Evolutionary conservation across 2,329 filamentous ascomycete species (phyloP), one percentile per base, ranked within the genome.

Genomic region (Fusarium fujikuroi): DNA sequence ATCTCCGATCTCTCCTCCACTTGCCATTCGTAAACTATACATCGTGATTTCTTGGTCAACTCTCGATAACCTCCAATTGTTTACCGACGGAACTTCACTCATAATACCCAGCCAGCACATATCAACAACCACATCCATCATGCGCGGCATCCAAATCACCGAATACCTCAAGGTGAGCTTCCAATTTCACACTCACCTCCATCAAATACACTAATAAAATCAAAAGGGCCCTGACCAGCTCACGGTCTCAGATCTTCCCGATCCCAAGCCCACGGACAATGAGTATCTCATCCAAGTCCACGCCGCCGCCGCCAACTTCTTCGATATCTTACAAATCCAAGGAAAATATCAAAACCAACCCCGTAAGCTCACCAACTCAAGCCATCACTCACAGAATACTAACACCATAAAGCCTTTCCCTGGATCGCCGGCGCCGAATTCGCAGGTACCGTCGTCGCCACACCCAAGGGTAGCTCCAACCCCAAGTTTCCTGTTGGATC

Each of bases 341-440:
- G 95, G 95, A 63, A 97, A 97, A 89, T 98, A 98, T 84, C 95
- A 98, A 80, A 89, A 94, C 80, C 95, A 98, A 78, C 95, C 95
- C 0, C 90, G 87, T 89, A 81, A 36, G 84, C 7, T 15, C 16
- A 9, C 9, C 12, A 1, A 1, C 16, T 34, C 21, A 25, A 68
- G 21, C 5, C 7, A 9, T 5, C 30, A 23, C 25, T 14, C 16
- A 39, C 34, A 9, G 11, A 7, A 10, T 7, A 12, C 23, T 66
- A 11, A 72, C 9, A 3, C 1, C 6, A 6, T 21, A 21, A 63
- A 89, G 87, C 92, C 0, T 91, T 98, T 54, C 95, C 95, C 37
- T 97, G 95, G 95, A 85, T 95, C 56, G 90, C 94, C 1, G 95
- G 95, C 69, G 89, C 90, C 79, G 95, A 98, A 81, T 98, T 98